phyloP scores from a whole-genome alignment of 495 filamentous ascomycete genomes.

The Lindgomyces ingoldianus region DNA sequence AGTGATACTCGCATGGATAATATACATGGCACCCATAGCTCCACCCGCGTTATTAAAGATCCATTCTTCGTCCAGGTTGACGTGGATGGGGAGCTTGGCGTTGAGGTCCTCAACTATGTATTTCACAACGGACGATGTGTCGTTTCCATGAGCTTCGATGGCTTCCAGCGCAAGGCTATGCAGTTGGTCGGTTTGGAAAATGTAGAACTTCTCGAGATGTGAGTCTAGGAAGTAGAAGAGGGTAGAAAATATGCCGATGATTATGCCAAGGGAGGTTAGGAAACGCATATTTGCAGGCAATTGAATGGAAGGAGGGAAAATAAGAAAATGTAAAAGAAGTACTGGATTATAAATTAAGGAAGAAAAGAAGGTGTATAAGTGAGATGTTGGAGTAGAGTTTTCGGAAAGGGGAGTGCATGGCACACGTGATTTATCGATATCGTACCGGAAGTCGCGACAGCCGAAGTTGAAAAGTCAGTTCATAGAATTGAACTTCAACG shows the following conservation, averaged over 20 bases:
- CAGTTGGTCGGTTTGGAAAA: constrained; percentile 69
- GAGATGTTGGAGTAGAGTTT: background rate
- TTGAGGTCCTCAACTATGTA: constrained; percentile 58
- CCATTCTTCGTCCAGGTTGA: constrained; percentile 66
- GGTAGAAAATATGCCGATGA: constrained; percentile 58
- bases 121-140: constrained; percentile 67
- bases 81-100: constrained; percentile 44
- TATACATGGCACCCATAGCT: constrained; percentile 88
- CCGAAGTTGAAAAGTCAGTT: background rate
- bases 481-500: background rate
- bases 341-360: no score
- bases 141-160: constrained; percentile 67
- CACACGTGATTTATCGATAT: background rate
- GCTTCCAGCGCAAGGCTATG: constrained; percentile 66
- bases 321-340: no score
- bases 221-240: constrained; percentile 65
- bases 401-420: background rate
- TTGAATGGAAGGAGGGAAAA: no score
- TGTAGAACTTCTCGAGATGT: constrained; percentile 72
- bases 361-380: no score
- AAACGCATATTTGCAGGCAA: constrained; percentile 6
- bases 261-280: constrained; percentile 9
- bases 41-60: constrained; percentile 60
- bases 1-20: constrained; percentile 68
- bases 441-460: background rate